Evolutionary conservation across 192 early-diverging fungal genomes (phyloP).

Genomic region (Dimargaris verticillata): DNA sequence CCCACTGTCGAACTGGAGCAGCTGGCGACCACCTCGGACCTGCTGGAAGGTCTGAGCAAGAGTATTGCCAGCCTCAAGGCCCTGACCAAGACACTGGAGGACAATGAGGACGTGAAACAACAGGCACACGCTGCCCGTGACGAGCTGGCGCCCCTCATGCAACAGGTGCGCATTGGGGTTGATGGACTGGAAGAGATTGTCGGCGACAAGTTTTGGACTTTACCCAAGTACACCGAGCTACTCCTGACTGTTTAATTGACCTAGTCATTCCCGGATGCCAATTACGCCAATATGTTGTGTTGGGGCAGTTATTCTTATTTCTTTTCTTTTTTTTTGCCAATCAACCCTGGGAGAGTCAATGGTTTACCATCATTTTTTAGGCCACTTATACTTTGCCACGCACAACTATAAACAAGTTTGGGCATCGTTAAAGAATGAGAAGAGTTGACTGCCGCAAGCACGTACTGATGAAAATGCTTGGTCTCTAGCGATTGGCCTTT

Average conservation of each 20-base stretch:
- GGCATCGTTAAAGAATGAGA: no score
- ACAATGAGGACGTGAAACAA: slow-evolving; percentile 22
- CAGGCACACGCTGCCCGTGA: slow-evolving; percentile 24
- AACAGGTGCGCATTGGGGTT: slow-evolving; percentile 42
- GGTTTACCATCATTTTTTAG: no score
- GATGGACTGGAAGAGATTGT: slow-evolving; percentile 68
- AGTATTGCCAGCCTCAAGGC: slow-evolving; percentile 34
- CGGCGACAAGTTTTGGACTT: slow-evolving; percentile 88
- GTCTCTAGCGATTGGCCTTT: no score
- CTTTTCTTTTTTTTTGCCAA: no score
- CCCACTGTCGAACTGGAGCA: slow-evolving; percentile 48
- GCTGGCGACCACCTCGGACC: slow-evolving; percentile 48
- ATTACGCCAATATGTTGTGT: no score
- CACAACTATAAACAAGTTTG: no score
- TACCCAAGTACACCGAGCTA: slow-evolving; percentile 94
- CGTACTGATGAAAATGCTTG: no score
- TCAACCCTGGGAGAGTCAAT: no score
- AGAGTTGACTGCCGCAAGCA: no score
- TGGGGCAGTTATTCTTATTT: no score
- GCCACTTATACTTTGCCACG: no score
- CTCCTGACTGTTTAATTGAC: slow-evolving; percentile 24
- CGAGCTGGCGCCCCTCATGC: slow-evolving; percentile 51
- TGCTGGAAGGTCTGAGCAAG: slow-evolving; percentile 38
- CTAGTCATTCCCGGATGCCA: no score
- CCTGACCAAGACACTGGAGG: slow-evolving; percentile 38